Evolutionary conservation across 2,329 filamentous ascomycete genomes (phyloP), one percentile per base, ranked within the genome.

Genomic region (Bipolaris zeicola): DNA sequence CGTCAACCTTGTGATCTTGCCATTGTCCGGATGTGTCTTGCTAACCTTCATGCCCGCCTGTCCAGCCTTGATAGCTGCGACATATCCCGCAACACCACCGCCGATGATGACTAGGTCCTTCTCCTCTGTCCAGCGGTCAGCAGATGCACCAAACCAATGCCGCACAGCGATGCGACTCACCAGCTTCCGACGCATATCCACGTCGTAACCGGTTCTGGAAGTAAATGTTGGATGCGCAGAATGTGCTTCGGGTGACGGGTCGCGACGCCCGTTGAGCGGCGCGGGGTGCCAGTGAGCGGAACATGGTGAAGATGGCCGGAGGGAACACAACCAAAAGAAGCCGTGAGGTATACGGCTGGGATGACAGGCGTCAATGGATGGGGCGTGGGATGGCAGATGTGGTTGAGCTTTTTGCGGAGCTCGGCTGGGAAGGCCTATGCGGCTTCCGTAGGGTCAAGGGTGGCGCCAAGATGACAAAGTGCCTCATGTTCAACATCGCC

Each of bases 81-180:
- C 95, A 82, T 99, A 99, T 76, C 95, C 95, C 70, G 94, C 95
- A 73, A 98, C 95, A 82, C 95, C 95, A 78, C 95, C 95, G 74
- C 95, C 95, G 75, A 99, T 96, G 80, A 99, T 93, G 75, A 99
- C 89, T 53, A 99, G 85, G 79, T 99, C 95, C 80, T 96, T 96
- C 79, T 97, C 92, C 79, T 93, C 92, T 92, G 77, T 67, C 60
- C 28, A 54, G 18, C 57, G 57, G 66, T 80, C 64, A 80, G 77
- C 67, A 63, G 50, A 47, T 61, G 64, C 10, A n/a, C 55, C 56
- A 58, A 52, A 20, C 28, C 10, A 41, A 60, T 60, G 47, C 67
- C 69, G 41, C 52, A 59, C 48, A 52, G 18, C 36, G 65, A 58
- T 59, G 61, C 62, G 57, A 67, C 71, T 69, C 67, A 82, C 80